Conservation (phyloP, 257 asterid genomes). For the Nicotiana sylvestris region DNA sequence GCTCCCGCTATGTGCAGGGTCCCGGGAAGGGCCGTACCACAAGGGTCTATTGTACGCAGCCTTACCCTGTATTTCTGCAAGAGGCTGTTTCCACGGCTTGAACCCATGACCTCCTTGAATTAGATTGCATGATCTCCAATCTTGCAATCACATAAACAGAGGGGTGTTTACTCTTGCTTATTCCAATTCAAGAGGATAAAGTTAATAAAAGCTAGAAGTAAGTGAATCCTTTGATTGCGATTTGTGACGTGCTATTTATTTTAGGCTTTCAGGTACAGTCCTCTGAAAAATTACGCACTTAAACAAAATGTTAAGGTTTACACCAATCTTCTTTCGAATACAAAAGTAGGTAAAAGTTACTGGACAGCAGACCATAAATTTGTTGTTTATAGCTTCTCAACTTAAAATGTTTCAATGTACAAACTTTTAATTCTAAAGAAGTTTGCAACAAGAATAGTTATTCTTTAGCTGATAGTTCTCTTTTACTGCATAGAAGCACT, state of each 20-base stretch:
- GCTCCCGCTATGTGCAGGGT: too few species aligned
- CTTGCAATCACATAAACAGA: constrained; percentile 3
- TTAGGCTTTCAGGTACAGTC: not conserved
- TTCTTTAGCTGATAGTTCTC: not conserved
- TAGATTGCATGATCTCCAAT: not conserved
- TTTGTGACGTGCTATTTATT: not conserved
- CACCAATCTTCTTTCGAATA: not conserved
- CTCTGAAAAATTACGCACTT: not conserved
- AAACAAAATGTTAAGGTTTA: not conserved
- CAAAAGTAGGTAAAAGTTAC: not conserved
- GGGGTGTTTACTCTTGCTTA: not conserved
- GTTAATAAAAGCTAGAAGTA: not conserved
- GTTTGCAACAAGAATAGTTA: not conserved
- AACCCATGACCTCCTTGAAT: not conserved
- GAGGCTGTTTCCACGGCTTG: too few species aligned
- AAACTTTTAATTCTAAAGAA: not conserved
- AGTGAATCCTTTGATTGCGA: not conserved
- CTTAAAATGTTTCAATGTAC: not conserved
- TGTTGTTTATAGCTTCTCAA: not conserved
- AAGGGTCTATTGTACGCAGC: too few species aligned
- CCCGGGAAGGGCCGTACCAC: too few species aligned
- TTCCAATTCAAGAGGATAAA: not conserved
- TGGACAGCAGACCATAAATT: not conserved
- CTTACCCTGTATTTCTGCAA: too few species aligned
- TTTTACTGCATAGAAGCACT: not conserved